Base-by-base conservation (phyloP, 441 rosid genomes). In the Isatis lusitanica region DNA sequence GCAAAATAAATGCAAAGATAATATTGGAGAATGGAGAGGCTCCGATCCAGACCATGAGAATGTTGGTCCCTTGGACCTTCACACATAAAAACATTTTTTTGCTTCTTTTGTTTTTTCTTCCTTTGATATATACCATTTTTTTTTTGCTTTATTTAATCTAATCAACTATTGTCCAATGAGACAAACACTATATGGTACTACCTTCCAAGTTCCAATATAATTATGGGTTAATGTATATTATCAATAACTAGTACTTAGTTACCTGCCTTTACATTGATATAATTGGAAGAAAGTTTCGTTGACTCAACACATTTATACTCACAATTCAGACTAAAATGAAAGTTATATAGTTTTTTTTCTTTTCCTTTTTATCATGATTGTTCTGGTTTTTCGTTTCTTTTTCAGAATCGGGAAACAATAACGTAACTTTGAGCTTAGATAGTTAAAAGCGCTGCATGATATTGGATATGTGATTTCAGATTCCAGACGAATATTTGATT, bases 31-130 rank as follows among this genome's bases (percentile, higher is more conserved):
- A 64, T 50, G 68, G 21, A 33, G 63, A 50, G 48, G 38, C 52
- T 70, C 31, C 50, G 38, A 44, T 70, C 31, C 50, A 55, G 72
- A 72, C 69, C 74, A 77, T 72, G 77, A 73, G 77, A 77, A 72
- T 77, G 70, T 77, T 77, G 77, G 77, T 77, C 73, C 59, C 52
- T 76, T 56, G 71, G 68, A 76, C 72, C 48, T 64, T 64, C 56
- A 24, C 40, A 39, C 63, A 40, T 47, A 9, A 56, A 63, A 75
- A 18, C 46, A 55, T 50, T 64, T 58, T 51, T 64, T 63, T 65
- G 67, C 55, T 31, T 70, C 55, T 65, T 70, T 70, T 56, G 53
- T 15, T 69, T 2, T 21, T 28, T 63, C 65, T 63, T 63, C 61
- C 13, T 62, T 68, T 36, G 52, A 61, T 68, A n/a, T n/a, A n/a